Base-by-base conservation (phyloP, 2,329 filamentous ascomycete genomes). In the Fusarium phyllophilum region DNA sequence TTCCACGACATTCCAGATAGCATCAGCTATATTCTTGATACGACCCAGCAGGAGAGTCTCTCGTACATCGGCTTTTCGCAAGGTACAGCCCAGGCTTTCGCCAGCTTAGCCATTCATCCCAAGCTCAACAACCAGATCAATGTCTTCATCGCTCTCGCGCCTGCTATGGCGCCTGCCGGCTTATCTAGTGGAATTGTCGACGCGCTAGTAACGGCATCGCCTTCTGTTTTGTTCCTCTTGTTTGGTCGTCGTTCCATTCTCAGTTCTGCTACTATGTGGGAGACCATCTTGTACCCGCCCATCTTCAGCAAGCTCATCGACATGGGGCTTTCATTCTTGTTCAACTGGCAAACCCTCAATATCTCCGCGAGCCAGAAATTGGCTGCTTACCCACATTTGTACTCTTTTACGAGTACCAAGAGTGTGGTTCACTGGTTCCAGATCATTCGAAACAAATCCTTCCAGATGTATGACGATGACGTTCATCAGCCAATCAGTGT, bases 361-460 rank as follows among this genome's bases (percentile, higher is more conserved):
- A 98, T 99, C 70, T 90, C 90, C 14, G 85, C 90, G 2, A 91
- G 92, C 65, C 96, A 99, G 82, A 99, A 99, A 80, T 89, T 99
- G 24, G 96, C 96, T 6, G 95, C 95, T 3, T 99, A 99, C 81
- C 93, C 96, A 15, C 96, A 99, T 84, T 85, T 99, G 0, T 99
- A 97, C 85, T 98, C 95, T 1, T 98, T 96, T 81, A 98, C 96
- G 1, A 97, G 94, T 81, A 97, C 95, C 65, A 99, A 99, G 84
- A 95, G 92, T 26, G 95, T 99, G 14, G 96, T 99, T 1, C 96
- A 99, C 81, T 99, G 96, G 96, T 99, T 99, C 82, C 96, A 99
- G 81, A 98, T 99, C 80, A 99, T 99, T 78, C 92, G 96, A 74
- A 98, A 96, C 78, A 94, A 94, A 78, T 95, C 91, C 33, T 98